Conservation (phyloP, 179 eudicot species). For the Camellia oleifera region DNA sequence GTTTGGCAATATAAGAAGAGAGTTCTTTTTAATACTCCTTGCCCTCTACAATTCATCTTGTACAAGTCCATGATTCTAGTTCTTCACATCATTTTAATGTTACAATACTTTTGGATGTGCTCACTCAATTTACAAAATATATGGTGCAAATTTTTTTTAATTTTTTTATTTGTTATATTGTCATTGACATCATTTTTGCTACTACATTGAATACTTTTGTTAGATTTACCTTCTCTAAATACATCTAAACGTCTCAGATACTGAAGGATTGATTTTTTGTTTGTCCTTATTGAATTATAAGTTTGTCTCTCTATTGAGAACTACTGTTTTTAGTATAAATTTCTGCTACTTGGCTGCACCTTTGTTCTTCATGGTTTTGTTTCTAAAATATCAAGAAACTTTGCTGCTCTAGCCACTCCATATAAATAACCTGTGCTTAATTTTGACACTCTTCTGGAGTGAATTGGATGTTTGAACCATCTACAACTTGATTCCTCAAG, state of each 20-base stretch:
- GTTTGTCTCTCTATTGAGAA: not conserved
- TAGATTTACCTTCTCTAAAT: not conserved
- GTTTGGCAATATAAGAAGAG: not conserved
- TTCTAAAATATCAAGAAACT: not conserved
- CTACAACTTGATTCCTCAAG: no score
- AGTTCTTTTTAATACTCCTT: not conserved
- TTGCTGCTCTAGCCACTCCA: not conserved
- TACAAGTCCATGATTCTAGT: not conserved
- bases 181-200: not conserved
- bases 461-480: not conserved
- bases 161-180: not conserved
- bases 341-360: not conserved
- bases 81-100: not conserved
- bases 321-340: not conserved
- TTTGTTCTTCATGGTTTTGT: not conserved
- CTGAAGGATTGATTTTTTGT: not conserved
- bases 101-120: no score
- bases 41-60: not conserved
- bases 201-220: not conserved
- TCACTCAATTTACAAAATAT: not conserved
- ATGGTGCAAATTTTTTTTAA: not conserved
- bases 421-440: not conserved
- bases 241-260: not conserved
- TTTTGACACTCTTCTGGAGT: not conserved
- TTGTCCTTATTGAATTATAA: no score